Conservation (phyloP, 129 eudicot species). For the Centella asiatica region DNA sequence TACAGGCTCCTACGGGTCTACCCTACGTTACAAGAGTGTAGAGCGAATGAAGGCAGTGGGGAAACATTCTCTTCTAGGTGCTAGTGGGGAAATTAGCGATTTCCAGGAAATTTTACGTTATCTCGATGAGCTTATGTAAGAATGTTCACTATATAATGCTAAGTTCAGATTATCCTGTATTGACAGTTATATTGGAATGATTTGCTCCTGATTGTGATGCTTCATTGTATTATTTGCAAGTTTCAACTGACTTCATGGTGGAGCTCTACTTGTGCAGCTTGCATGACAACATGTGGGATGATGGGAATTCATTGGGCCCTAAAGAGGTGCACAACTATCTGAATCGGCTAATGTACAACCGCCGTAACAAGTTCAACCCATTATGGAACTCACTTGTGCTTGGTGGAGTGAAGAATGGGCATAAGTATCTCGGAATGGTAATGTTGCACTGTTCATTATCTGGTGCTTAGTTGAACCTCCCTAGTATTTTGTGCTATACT, state of each 20-base stretch:
- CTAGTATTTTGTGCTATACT: not conserved
- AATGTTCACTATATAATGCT: not conserved
- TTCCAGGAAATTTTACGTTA: constrained; percentile 67
- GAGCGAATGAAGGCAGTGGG: constrained; percentile 74
- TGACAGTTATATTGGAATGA: not conserved
- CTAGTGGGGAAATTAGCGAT: constrained; percentile 87
- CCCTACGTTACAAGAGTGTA: constrained; percentile 72
- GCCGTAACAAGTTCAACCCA: constrained; percentile 76
- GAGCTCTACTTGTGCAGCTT: constrained; percentile 27
- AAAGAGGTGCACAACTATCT: constrained; percentile 81
- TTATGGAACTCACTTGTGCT: constrained; percentile 73
- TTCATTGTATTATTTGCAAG: not conserved
- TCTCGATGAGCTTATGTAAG: constrained; percentile 82
- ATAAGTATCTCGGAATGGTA: constrained; percentile 80
- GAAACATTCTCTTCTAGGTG: constrained; percentile 83
- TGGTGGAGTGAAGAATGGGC: constrained; percentile 79
- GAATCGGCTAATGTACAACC: constrained; percentile 70
- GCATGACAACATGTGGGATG: constrained; percentile 80
- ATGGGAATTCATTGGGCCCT: constrained; percentile 80
- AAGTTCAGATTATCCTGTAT: not conserved
- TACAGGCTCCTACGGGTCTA: constrained; percentile 85
- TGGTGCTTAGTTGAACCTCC: not conserved
- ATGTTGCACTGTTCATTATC: not conserved
- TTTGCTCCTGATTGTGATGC: not conserved
- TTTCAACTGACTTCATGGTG: constrained; percentile 6